Evolutionary conservation across 2,329 filamentous ascomycete genomes (phyloP).

Genomic region (Fusarium redolens): DNA sequence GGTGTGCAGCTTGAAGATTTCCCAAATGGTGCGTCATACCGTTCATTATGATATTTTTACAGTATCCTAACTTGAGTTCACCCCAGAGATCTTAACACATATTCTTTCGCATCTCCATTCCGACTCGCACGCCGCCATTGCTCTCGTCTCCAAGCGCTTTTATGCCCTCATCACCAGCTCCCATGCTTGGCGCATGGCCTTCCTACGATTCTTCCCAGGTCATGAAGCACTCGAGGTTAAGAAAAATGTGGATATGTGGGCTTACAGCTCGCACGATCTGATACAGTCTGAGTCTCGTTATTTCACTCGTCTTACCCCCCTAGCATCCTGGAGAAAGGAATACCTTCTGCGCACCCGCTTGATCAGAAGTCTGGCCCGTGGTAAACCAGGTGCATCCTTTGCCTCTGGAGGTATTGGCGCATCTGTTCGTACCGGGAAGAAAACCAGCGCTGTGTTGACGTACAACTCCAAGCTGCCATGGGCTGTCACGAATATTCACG

Average conservation of each 20-base stretch:
- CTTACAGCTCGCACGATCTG: constrained; percentile 61
- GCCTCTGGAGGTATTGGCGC: constrained; percentile 63
- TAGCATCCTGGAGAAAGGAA: constrained; percentile 96
- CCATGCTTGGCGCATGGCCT: constrained; percentile 93
- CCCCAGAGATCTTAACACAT: constrained; percentile 88
- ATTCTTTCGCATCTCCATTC: constrained; percentile 91
- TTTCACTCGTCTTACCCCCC: constrained; percentile 83
- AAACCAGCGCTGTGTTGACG: constrained; percentile 79
- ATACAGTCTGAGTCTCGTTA: constrained; percentile 79
- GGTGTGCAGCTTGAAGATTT: constrained; percentile 67
- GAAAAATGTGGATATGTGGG: constrained; percentile 53
- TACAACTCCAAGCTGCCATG: constrained; percentile 88
- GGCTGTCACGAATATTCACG: constrained; percentile 83
- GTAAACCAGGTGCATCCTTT: constrained; percentile 75
- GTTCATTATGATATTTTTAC: neutral
- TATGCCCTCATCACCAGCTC: constrained; percentile 88
- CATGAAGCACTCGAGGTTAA: constrained; percentile 59
- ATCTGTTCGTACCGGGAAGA: constrained; percentile 69
- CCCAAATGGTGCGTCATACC: constrained; percentile 78
- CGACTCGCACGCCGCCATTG: constrained; percentile 82
- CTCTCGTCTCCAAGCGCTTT: constrained; percentile 88
- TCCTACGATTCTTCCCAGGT: constrained; percentile 89
- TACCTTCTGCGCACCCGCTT: constrained; percentile 90
- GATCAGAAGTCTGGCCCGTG: constrained; percentile 81
- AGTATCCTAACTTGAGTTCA: constrained; percentile 25